A percentile compares a stretch with the other conserved stretches of the same genome.
phyloP scores from a whole-genome alignment of 78 protist genomes.

The Protostelium mycophagum region DNA sequence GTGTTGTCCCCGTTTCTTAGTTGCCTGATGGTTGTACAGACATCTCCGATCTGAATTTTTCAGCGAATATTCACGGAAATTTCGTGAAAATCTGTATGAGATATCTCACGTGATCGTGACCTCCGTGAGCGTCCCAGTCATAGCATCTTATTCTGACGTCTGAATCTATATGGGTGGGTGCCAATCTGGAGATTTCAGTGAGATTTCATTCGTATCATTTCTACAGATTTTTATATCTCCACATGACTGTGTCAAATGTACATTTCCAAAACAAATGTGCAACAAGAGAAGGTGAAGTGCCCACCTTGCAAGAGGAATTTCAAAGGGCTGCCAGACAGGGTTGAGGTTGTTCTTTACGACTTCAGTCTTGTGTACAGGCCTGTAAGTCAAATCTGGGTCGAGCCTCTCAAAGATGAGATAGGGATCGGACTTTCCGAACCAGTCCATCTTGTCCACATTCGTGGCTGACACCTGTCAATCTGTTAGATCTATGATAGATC shows the following conservation, averaged over 20 bases:
- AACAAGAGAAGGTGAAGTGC: too few species aligned
- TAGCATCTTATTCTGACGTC: conserved; percentile 26
- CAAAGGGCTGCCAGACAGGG: conserved; percentile 37
- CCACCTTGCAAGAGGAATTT: not conserved
- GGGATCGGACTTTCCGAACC: conserved; percentile 70
- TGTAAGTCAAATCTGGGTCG: not conserved
- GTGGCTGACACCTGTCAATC: not conserved
- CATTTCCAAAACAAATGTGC: not conserved
- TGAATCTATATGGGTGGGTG: conserved; percentile 7
- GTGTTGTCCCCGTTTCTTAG: not conserved
- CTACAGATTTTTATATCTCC: too few species aligned
- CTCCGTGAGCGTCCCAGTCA: conserved; percentile 52
- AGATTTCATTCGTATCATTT: too few species aligned
- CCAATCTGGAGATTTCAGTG: too few species aligned
- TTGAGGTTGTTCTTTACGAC: conserved; percentile 21
- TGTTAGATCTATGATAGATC: not conserved
- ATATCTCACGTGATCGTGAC: conserved; percentile 21
- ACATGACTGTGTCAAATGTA: not conserved
- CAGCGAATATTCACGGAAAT: not conserved
- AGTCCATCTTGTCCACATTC: conserved; percentile 25
- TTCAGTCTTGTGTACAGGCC: conserved; percentile 43
- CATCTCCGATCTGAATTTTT: conserved; percentile 47
- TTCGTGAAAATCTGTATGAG: not conserved
- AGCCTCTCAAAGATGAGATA: conserved; percentile 16
- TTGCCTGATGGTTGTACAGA: not conserved